These are phyloP conservation scores for Exophiala phaeomuriformis DNA, from an alignment of 2,329 filamentous ascomycete species.

Conservation along the genomic window DNA sequence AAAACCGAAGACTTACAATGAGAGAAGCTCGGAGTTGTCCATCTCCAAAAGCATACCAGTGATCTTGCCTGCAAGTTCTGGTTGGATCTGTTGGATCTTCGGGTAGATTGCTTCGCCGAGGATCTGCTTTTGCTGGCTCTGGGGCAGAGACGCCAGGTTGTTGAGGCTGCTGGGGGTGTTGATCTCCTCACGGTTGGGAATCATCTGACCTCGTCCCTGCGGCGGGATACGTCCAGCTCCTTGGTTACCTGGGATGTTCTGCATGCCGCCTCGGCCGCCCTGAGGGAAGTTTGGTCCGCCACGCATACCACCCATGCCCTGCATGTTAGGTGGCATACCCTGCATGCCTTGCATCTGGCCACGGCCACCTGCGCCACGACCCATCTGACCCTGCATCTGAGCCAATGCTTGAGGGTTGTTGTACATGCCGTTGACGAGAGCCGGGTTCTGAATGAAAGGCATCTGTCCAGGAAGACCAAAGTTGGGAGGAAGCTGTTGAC, in stretches of 20 bases:
- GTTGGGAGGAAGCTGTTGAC: constrained; percentile 79
- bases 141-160: constrained; percentile 47
- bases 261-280: constrained; percentile 39
- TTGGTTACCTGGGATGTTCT: constrained; percentile 34
- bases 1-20: constrained; percentile 67
- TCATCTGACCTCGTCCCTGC: constrained; percentile 33
- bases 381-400: constrained; percentile 68
- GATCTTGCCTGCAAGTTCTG: constrained; percentile 96
- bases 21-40: constrained; percentile 90
- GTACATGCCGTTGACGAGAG: constrained; percentile 70
- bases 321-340: constrained; percentile 67
- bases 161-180: constrained; percentile 43
- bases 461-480: constrained; percentile 72
- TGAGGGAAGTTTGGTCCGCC: constrained; percentile 41
- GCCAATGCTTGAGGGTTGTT: constrained; percentile 25
- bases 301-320: constrained; percentile 41
- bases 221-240: constrained; percentile 33
- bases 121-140: constrained; percentile 93
- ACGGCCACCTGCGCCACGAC: constrained; percentile 62
- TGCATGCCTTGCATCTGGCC: constrained; percentile 62
- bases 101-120: constrained; percentile 96
- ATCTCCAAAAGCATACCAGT: constrained; percentile 99
- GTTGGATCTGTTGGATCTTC: constrained; percentile 92
- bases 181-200: constrained; percentile 34
- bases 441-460: constrained; percentile 54